These are phyloP conservation scores for Caloboletus inedulis DNA, from an alignment of 1,284 basidiomycete species.

Conservation along the genomic window DNA sequence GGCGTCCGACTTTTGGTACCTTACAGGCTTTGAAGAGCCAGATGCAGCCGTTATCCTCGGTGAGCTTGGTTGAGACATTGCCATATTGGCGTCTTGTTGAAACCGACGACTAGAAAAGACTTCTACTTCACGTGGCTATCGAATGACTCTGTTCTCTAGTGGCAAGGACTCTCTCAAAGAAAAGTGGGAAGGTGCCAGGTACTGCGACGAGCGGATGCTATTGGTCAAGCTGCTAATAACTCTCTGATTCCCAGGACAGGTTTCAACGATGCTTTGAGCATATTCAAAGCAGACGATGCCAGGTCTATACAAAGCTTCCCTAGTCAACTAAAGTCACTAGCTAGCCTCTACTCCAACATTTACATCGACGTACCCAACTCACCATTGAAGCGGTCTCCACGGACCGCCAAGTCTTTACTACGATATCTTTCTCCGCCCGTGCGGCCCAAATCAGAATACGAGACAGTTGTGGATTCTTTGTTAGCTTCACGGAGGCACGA, in stretches of 20 bases:
- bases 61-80: conserved; percentile 32
- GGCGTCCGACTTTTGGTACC: conserved; percentile 90
- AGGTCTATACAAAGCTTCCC: conserved; percentile 54
- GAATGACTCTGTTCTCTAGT: conserved; percentile 85
- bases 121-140: conserved; percentile 73
- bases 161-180: conserved; percentile 78
- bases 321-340: conserved; percentile 47
- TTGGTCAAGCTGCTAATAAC: conserved; percentile 1
- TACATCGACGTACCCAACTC: conserved; percentile 40
- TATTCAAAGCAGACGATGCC: conserved; percentile 79
- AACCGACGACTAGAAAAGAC: conserved; percentile 48
- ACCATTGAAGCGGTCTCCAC: conserved; percentile 27
- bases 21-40: conserved; percentile 94
- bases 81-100: background rate
- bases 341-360: conserved; percentile 37
- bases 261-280: conserved; percentile 52
- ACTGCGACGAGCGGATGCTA: background rate
- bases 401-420: conserved; percentile 44
- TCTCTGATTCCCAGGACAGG: conserved; percentile 44
- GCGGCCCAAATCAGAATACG: conserved; percentile 43
- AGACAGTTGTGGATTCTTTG: conserved; percentile 52
- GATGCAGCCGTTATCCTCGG: conserved; percentile 85
- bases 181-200: conserved; percentile 90
- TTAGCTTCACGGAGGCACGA: conserved; percentile 46
- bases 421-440: conserved; percentile 45